Percentiles rank a stretch among this genome's conserved stretches.
phyloP scores from a whole-genome alignment of 192 early-diverging fungal species.

The Entophlyctis helioformis region DNA sequence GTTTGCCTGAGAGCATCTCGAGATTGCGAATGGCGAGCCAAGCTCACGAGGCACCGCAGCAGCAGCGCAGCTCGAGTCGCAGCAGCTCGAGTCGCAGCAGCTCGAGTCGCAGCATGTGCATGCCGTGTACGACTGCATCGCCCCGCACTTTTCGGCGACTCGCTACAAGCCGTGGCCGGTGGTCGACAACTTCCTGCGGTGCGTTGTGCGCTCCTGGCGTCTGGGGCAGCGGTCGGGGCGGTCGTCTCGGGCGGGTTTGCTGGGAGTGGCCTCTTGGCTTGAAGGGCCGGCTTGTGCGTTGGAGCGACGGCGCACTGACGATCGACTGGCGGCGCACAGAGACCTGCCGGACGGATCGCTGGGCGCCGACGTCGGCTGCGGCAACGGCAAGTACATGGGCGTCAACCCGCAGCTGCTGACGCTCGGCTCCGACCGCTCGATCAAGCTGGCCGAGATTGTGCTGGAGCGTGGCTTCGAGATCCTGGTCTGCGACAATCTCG shows the following conservation, averaged over 20 bases:
- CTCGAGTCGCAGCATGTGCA: slow-evolving; percentile 77
- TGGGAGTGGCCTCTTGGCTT: not conserved
- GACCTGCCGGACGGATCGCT: slow-evolving; percentile 52
- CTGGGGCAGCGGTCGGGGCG: no score
- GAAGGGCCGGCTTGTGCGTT: not conserved
- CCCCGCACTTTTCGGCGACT: slow-evolving; percentile 84
- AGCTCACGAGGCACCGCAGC: no score
- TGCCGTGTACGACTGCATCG: slow-evolving; percentile 84
- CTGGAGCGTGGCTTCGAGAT: slow-evolving; percentile 62
- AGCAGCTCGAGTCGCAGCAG: no score
- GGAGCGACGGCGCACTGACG: not conserved
- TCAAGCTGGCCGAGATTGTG: slow-evolving; percentile 64
- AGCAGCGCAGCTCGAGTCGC: no score
- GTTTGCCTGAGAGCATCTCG: no score
- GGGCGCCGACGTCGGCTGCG: slow-evolving; percentile 92
- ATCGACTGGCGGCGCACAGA: not conserved
- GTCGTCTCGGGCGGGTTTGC: not conserved
- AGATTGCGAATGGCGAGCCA: no score
- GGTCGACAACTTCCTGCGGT: slow-evolving; percentile 69
- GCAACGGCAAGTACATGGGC: slow-evolving; percentile 95
- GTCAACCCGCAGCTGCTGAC: slow-evolving; percentile 73
- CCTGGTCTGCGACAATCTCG: slow-evolving; percentile 69
- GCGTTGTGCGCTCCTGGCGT: not conserved
- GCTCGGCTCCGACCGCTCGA: slow-evolving; percentile 74
- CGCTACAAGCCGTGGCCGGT: slow-evolving; percentile 99